Evolutionary conservation across 805 yeast species (phyloP).

Genomic region (Suhomyces faveliae): DNA sequence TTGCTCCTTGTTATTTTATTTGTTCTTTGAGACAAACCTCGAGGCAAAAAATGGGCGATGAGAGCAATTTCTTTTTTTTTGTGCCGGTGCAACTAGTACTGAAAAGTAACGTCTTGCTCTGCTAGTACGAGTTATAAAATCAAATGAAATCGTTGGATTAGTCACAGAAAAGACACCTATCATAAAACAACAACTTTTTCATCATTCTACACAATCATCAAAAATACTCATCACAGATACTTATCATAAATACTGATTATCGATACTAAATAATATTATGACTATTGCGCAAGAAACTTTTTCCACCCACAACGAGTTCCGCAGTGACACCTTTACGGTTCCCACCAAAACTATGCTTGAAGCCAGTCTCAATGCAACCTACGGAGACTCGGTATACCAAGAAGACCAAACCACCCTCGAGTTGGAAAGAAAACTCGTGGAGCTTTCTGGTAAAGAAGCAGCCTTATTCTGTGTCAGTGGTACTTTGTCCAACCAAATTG

Average conservation of each 20-base stretch:
- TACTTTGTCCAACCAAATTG: slow-evolving; percentile 87
- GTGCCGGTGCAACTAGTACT: not conserved
- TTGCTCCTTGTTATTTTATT: not conserved
- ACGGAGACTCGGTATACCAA: slow-evolving; percentile 87
- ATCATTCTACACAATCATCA: not conserved
- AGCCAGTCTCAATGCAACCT: slow-evolving; percentile 40
- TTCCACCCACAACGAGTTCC: slow-evolving; percentile 40
- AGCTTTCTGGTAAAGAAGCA: slow-evolving; percentile 73
- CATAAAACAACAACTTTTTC: not conserved
- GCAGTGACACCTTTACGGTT: slow-evolving; percentile 85
- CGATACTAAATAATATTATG: slow-evolving; percentile 2
- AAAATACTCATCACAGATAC: not conserved
- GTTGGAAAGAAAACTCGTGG: slow-evolving; percentile 63
- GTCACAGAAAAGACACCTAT: not conserved
- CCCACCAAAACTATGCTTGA: slow-evolving; percentile 67
- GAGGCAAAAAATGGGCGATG: slow-evolving; percentile 1
- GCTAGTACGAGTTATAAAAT: not conserved
- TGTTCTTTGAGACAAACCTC: not conserved
- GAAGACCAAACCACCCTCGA: slow-evolving; percentile 73
- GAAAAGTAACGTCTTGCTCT: not conserved
- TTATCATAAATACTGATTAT: not conserved
- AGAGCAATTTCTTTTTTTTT: not conserved
- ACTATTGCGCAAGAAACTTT: slow-evolving; percentile 15
- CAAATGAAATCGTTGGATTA: not conserved
- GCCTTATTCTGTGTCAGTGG: slow-evolving; percentile 87